A percentile compares a stretch with the other conserved stretches of the same genome.
Conservation (phyloP, 2,329 filamentous ascomycete genomes). For the Fusarium coffeatum region DNA sequence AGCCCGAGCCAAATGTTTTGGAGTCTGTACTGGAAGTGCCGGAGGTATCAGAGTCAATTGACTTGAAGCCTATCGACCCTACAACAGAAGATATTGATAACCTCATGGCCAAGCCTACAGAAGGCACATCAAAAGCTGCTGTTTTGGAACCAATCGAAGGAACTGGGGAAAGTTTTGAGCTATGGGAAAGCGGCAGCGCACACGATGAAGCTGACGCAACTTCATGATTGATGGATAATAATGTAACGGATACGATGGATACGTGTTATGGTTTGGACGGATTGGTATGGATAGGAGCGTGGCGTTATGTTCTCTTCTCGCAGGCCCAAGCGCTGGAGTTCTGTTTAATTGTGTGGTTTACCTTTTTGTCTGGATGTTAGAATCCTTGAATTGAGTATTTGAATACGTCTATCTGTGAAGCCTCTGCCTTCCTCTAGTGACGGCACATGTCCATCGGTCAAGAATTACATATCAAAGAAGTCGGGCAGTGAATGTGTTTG, state of each 20-base stretch:
- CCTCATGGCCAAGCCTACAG: conserved; percentile 53
- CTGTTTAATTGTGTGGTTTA: conserved; percentile 39
- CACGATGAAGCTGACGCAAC: conserved; percentile 64
- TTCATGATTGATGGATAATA: conserved; percentile 9
- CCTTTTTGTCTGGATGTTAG: conserved; percentile 9
- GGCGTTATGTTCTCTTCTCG: conserved; percentile 36
- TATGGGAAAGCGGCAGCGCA: conserved; percentile 77
- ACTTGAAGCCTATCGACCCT: conserved; percentile 37
- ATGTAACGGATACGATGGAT: conserved; percentile 15
- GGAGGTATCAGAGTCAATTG: not conserved
- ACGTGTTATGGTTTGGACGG: conserved; percentile 2
- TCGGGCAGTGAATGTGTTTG: not conserved
- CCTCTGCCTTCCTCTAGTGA: too few species aligned
- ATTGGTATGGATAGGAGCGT: conserved; percentile 12
- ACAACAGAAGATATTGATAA: conserved; percentile 49
- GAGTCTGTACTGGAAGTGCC: conserved; percentile 2
- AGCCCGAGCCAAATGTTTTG: conserved; percentile 39
- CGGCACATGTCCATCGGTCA: too few species aligned
- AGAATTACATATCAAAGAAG: too few species aligned
- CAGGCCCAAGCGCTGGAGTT: conserved; percentile 48
- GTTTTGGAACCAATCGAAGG: conserved; percentile 67
- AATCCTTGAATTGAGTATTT: conserved; percentile 1
- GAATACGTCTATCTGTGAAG: not conserved
- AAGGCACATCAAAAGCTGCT: conserved; percentile 57
- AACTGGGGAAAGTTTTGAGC: conserved; percentile 70